Evolutionary conservation across 352 stramenopile genomes (phyloP), one percentile per base, ranked within the genome.

Genomic region (Pythium angustatum): DNA sequence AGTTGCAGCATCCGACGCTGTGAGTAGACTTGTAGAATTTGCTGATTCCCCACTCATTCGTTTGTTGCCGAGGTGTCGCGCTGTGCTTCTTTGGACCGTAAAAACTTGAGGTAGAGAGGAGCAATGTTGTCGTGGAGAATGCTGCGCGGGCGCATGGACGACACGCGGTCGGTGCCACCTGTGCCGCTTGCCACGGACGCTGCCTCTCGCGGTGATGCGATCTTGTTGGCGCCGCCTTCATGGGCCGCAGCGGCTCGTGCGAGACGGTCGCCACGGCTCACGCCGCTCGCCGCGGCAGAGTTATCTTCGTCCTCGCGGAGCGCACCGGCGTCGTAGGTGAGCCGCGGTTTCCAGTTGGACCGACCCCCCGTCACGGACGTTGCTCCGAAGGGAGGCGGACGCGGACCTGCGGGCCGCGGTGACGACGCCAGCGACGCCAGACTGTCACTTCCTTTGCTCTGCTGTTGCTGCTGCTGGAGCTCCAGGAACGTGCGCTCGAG

Each of bases 51-150:
- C 40, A 26, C 27, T 41, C 76, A 19, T n/a, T 68, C 72, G 28
- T 85, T 84, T 61, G 81, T 70, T 62, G 76, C 71, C n/a, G 45
- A n/a, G 47, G 44, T 53, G 50, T 47, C 49, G 27, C 74, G 78
- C 50, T 88, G 77, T 40, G 82, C 80, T 28, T 89, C 79, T 11
- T 84, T 85, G 12, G 83, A 89, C 26, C 81, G 85, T 21, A 92
- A 52, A 30, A 92, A 89, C 65, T 89, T 89, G 8, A 82, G 75
- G 40, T 92, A 92, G 28, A 89, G 69, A 7, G 83, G 83, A 17
- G 79, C 71, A 44, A 92, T 90, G 57, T 90, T 81, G 53, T 85
- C 77, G 72, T 92, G 88, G 24, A 92, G 87, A 8, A 86, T 75
- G 57, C 83, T 89, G 9, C 64, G 67, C 0, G 28, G 21, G 27